Evolutionary conservation across 176 grass and related monocot genomes (phyloP).

Genomic region (Oryza australiensis): DNA sequence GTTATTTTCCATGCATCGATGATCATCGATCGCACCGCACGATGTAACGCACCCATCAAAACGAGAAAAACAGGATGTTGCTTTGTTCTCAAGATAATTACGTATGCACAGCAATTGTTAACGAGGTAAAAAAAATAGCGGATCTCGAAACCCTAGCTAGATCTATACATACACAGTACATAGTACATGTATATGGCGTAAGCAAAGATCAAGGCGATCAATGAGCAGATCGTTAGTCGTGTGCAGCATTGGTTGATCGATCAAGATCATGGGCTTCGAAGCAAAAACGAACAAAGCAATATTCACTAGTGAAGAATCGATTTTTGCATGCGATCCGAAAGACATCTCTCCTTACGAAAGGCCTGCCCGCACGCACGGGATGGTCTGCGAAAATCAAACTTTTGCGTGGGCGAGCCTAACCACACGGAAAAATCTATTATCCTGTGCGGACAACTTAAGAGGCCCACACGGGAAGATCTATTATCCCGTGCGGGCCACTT

Average conservation of each 20-base stretch:
- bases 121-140: not conserved
- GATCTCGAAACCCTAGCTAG: slow-evolving; percentile 7
- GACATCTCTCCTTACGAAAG: too few species aligned
- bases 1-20: not conserved
- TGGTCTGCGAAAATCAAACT: too few species aligned
- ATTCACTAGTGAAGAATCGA: too few species aligned
- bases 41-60: not conserved
- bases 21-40: not conserved
- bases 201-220: not conserved
- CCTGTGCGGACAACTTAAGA: too few species aligned
- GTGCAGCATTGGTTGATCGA: too few species aligned
- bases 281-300: not conserved
- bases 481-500: too few species aligned
- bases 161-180: too few species aligned
- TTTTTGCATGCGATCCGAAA: too few species aligned
- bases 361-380: too few species aligned
- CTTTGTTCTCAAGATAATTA: slow-evolving; percentile 13
- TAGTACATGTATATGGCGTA: not conserved
- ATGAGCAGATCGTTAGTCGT: not conserved
- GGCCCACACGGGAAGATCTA: too few species aligned
- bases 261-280: not conserved
- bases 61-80: slow-evolving; percentile 7
- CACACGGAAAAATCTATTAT: too few species aligned
- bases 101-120: not conserved
- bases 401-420: too few species aligned